Percentiles rank a stretch among this genome's conserved stretches.
phyloP scores from a whole-genome alignment of 805 yeast species.

The Nadsonia fulvescens region DNA sequence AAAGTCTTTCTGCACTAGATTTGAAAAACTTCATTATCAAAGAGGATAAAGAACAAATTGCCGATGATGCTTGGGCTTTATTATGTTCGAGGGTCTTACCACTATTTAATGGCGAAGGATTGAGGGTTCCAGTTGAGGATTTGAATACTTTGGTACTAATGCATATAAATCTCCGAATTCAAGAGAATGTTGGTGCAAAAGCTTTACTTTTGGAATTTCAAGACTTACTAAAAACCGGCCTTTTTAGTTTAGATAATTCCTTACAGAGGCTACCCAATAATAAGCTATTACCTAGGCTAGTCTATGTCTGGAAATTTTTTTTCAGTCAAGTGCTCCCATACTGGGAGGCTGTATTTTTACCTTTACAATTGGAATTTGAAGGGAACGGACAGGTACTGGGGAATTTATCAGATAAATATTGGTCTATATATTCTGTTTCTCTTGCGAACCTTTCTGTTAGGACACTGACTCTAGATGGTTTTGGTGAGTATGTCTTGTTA shows the following conservation, averaged over 20 bases:
- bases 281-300: conserved; percentile 13
- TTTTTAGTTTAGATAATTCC: conserved; percentile 14
- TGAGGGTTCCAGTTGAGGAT: conserved; percentile 40
- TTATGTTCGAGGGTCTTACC: conserved; percentile 27
- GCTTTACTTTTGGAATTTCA: conserved; percentile 27
- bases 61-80: conserved; percentile 34
- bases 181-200: conserved; percentile 20
- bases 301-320: conserved; percentile 39
- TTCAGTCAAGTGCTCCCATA: conserved; percentile 37
- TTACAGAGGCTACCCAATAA: conserved; percentile 16
- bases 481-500: conserved; percentile 19
- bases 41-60: conserved; percentile 20
- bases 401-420: conserved; percentile 21
- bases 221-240: conserved; percentile 27
- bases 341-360: conserved; percentile 42
- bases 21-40: conserved; percentile 12
- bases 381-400: conserved; percentile 24
- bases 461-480: conserved; percentile 16
- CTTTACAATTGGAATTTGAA: conserved; percentile 34
- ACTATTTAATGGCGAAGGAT: conserved; percentile 28
- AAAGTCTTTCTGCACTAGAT: conserved; percentile 15
- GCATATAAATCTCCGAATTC: conserved; percentile 23
- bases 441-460: conserved; percentile 14
- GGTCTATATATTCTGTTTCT: conserved; percentile 15
- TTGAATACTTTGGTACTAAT: conserved; percentile 29